Percentiles rank a stretch among this genome's conserved stretches.
Evolutionary conservation across 768 basidiomycete genomes (phyloP).

Genomic region (Phylloporus arenicola): DNA sequence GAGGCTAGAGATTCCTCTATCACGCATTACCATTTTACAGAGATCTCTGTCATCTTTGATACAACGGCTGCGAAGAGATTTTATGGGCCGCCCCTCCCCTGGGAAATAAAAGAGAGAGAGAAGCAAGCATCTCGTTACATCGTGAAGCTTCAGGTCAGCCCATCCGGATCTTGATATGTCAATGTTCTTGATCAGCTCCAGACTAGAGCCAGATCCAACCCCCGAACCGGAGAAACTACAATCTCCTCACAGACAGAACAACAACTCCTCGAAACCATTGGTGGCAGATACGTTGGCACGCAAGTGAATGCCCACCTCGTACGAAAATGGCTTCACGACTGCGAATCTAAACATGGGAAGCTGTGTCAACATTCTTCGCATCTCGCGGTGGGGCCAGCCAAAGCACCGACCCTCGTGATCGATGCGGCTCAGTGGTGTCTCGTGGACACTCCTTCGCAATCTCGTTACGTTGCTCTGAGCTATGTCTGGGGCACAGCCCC

Average conservation of each 20-base stretch:
- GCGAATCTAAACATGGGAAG: constrained; percentile 10
- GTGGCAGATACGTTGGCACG: constrained; percentile 5
- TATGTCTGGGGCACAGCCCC: constrained; percentile 17
- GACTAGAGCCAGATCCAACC: constrained; percentile 1
- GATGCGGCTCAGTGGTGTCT: constrained; percentile 15
- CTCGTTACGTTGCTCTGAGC: constrained; percentile 23
- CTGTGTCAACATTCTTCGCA: constrained; percentile 4
- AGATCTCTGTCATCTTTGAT: constrained; percentile 3
- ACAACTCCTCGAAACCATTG: neutral
- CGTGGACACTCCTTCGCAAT: constrained; percentile 13
- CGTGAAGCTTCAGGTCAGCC: constrained; percentile 8
- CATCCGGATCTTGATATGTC: neutral
- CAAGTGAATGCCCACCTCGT: constrained; percentile 8
- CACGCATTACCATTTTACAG: constrained; percentile 15
- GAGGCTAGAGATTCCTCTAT: neutral
- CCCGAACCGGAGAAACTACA: neutral
- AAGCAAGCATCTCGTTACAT: neutral
- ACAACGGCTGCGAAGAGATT: neutral
- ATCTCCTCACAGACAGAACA: neutral
- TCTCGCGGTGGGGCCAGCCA: neutral
- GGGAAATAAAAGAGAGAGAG: constrained; percentile 3
- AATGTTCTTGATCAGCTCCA: neutral
- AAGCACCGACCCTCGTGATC: constrained; percentile 10
- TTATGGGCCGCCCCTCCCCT: constrained; percentile 5
- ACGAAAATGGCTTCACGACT: constrained; percentile 11